These are phyloP conservation scores for Pterocarpus santalinus DNA, from an alignment of 306 rosid genomes.

Conservation along the genomic window DNA sequence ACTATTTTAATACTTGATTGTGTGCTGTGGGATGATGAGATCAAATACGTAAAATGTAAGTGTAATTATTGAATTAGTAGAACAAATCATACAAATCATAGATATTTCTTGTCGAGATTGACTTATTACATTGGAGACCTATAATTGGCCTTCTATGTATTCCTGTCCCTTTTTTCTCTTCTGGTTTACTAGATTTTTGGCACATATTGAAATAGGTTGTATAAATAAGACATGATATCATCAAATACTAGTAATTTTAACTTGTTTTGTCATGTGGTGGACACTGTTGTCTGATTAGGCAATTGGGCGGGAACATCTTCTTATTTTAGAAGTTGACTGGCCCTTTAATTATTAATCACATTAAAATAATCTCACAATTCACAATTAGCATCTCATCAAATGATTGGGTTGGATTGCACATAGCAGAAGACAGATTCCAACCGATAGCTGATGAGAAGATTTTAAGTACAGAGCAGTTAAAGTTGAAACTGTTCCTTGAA, in stretches of 20 bases:
- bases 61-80: slow-evolving; percentile 27
- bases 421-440: neutral
- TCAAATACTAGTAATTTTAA: too few species aligned
- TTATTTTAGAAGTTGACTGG: neutral
- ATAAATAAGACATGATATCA: neutral
- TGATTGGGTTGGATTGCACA: slow-evolving; percentile 18
- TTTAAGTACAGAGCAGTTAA: neutral
- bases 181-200: neutral
- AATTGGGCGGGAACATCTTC: neutral
- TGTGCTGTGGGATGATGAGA: too few species aligned
- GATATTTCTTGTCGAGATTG: neutral
- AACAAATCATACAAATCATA: neutral
- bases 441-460: neutral
- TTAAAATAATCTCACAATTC: neutral
- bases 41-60: slow-evolving; percentile 25
- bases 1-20: neutral
- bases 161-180: neutral
- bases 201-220: neutral
- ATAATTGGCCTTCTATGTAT: too few species aligned
- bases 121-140: neutral
- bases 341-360: neutral
- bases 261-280: neutral
- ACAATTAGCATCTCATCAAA: slow-evolving; percentile 11
- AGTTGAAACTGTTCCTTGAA: neutral
- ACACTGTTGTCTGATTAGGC: neutral